A percentile compares a stretch with the other conserved stretches of the same genome.
These are phyloP conservation scores for Glebionis coronaria DNA, from an alignment of 129 eudicot species.

Conservation along the genomic window DNA sequence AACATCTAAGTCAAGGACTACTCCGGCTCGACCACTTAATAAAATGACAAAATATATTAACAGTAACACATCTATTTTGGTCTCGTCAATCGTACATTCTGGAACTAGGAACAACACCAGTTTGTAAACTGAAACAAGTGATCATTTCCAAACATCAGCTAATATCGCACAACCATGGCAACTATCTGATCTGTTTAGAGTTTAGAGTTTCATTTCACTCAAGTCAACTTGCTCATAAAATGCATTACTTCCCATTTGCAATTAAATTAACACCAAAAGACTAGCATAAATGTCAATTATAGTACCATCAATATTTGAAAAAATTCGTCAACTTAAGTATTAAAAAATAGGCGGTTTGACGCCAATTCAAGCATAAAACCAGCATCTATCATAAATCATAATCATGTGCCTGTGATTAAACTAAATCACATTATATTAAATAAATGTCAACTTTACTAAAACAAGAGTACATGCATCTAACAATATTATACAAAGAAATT, in stretches of 20 bases:
- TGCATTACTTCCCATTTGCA: not conserved
- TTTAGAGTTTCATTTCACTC: slow-evolving; percentile 1
- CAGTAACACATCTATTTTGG: not conserved
- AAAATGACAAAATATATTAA: slow-evolving; percentile 1
- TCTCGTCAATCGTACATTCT: not conserved
- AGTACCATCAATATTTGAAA: not conserved
- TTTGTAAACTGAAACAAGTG: not conserved
- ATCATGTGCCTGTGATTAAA: not conserved
- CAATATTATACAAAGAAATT: not conserved
- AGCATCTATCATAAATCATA: slow-evolving; percentile 1
- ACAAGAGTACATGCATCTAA: not conserved
- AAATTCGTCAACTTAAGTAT: slow-evolving; percentile 14
- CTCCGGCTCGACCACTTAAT: not conserved
- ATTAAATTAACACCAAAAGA: not conserved
- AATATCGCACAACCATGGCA: no score
- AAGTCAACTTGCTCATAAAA: not conserved
- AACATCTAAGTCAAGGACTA: slow-evolving; percentile 6
- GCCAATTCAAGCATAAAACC: slow-evolving; percentile 10
- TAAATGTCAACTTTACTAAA: slow-evolving; percentile 4
- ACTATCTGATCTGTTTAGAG: not conserved
- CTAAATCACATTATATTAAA: not conserved
- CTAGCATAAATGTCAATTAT: not conserved
- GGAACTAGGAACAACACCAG: not conserved
- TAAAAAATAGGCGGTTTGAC: not conserved
- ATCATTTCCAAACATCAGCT: no score